Base-by-base conservation (phyloP, 2,329 filamentous ascomycete species). In the Trichoderma semiorbis region DNA sequence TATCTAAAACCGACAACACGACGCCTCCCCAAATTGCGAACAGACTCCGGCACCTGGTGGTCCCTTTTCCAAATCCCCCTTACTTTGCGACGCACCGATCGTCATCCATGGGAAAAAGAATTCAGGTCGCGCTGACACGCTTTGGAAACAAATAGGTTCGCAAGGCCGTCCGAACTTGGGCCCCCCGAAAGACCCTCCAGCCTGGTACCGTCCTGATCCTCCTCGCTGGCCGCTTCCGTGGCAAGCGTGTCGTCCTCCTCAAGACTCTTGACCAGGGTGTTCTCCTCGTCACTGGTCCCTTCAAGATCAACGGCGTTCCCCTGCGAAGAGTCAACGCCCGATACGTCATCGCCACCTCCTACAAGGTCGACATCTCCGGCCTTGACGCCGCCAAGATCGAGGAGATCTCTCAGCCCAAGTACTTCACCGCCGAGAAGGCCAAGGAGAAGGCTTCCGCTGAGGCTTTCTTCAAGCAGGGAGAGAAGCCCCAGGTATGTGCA, bases 241-340 rank as follows among this genome's bases (percentile, higher is more conserved):
- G 96, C 90, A 99, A 99, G 94, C 96, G 96, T 84, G 96, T 99
- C 82, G 90, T 99, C 82, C 94, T 98, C 87, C 93, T 99, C 85
- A 98, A 98, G 92, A 90, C 92, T 86, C 95, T 99, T 83, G 89
- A 93, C 83, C 94, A 98, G 89, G 96, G 96, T 88, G 94, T 98
- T 78, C 94, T 99, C 85, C 94, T 99, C 84, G 94, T 99, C 81
- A 99, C 96, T 83, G 96, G 96, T 81, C 96, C 96, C 84, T 99
- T 98, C 93, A 99, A 98, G 92, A 92, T 99, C 88, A 99, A 99
- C 89, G 96, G 96, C 86, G 96, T 99, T 78, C 96, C 96, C 79
- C 92, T 99, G 82, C 92, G 96, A 87, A 91, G 93, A 85, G 93
- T 97, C 84, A 97, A 97, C 88, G 89, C 93, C 84, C 92, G 93